These are phyloP conservation scores for Brassica hybrid DNA, from an alignment of 441 rosid genomes.

Conservation along the genomic window DNA sequence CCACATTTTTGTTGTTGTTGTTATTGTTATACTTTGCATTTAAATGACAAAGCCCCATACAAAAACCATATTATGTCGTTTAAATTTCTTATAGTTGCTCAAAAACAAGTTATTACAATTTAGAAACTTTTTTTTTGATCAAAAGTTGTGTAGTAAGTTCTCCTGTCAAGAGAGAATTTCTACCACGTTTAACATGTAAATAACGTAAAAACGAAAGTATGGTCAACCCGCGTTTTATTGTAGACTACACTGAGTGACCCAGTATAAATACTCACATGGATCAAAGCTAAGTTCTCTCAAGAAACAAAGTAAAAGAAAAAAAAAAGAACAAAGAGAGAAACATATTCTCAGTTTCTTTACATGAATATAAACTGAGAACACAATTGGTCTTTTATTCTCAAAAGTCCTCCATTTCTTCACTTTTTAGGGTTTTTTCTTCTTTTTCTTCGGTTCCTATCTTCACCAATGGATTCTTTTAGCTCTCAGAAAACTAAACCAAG, in stretches of 20 bases:
- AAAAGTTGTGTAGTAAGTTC: neutral
- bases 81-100: neutral
- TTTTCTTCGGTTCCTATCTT: neutral
- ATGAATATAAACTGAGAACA: constrained; percentile 19
- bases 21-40: neutral
- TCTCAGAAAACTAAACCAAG: constrained; percentile 30
- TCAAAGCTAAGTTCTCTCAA: constrained; percentile 32
- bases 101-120: neutral
- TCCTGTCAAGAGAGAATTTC: neutral
- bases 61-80: neutral
- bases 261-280: constrained; percentile 23
- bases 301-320: constrained; percentile 32
- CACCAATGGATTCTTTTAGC: constrained; percentile 32
- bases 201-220: neutral
- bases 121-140: too few relatives aligned
- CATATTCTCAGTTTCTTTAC: constrained; percentile 27
- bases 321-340: constrained; percentile 27
- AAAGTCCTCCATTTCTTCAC: neutral
- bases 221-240: neutral
- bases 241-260: constrained; percentile 3
- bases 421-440: too few relatives aligned
- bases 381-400: constrained; percentile 12
- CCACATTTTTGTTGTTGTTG: neutral
- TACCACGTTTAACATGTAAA: constrained; percentile 21
- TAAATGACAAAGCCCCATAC: neutral